These are phyloP conservation scores for Pilasporangium apinafurcum DNA, from an alignment of 352 stramenopile species.

Conservation along the genomic window DNA sequence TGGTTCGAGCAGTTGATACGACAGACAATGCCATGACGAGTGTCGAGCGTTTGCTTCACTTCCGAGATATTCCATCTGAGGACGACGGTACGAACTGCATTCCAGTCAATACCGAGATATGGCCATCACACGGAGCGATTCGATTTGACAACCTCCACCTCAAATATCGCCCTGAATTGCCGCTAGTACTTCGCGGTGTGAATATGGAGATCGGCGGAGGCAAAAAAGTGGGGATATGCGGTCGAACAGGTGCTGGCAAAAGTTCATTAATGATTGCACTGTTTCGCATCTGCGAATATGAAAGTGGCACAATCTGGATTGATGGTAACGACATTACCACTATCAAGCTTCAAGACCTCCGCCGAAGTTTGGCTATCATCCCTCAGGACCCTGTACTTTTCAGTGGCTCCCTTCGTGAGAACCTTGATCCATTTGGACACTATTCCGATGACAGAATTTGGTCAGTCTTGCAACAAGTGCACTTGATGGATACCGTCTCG, in stretches of 20 bases:
- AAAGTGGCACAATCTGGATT: constrained; percentile 67
- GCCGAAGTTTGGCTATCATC: constrained; percentile 21
- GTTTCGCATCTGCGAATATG: constrained; percentile 19
- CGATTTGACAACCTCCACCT: constrained; percentile 23
- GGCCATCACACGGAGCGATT: constrained; percentile 9
- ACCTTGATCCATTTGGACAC: constrained; percentile 19
- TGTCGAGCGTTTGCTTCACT: constrained; percentile 30
- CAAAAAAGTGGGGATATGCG: constrained; percentile 31
- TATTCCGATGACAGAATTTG: constrained; percentile 65
- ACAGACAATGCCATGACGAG: constrained; percentile 33
- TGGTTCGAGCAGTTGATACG: constrained; percentile 1
- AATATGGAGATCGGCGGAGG: constrained; percentile 13
- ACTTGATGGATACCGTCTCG: constrained; percentile 33
- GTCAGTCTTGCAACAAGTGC: constrained; percentile 64
- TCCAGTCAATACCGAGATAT: background rate
- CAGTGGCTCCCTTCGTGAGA: constrained; percentile 9
- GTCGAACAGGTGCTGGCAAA: constrained; percentile 18
- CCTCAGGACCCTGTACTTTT: constrained; percentile 30
- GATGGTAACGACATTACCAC: constrained; percentile 63
- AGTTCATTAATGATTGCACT: constrained; percentile 17
- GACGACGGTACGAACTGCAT: background rate
- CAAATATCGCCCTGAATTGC: constrained; percentile 26
- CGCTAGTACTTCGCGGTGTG: constrained; percentile 9
- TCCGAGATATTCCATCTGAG: constrained; percentile 16
- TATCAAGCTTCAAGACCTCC: constrained; percentile 14